A percentile compares a stretch with the other conserved stretches of the same genome.
These are phyloP conservation scores for Raffaelea ambrosiae DNA, from an alignment of 2,329 filamentous ascomycete genomes.

Conservation along the genomic window DNA sequence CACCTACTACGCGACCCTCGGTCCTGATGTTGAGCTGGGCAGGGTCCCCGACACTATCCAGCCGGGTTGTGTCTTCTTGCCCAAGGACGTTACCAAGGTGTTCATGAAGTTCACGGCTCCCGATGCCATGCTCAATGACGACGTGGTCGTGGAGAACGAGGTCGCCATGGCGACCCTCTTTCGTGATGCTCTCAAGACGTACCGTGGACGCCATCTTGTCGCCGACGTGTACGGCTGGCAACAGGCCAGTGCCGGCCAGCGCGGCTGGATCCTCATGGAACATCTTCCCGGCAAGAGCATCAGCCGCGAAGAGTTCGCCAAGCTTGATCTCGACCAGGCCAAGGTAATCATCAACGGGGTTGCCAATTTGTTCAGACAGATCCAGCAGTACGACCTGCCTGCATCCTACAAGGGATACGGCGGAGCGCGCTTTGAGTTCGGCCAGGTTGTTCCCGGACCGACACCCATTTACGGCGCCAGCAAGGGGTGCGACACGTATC, in stretches of 20 bases:
- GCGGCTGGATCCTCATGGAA: slow-evolving; percentile 20
- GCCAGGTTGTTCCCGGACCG: slow-evolving; percentile 20
- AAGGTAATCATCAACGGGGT: slow-evolving; percentile 21
- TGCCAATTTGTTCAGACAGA: slow-evolving; percentile 19
- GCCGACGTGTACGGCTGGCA: slow-evolving; percentile 21
- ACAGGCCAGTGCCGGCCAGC: slow-evolving; percentile 17
- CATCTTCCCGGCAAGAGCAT: slow-evolving; percentile 20
- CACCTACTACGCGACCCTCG: neutral
- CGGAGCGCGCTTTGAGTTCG: slow-evolving; percentile 22
- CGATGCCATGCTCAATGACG: slow-evolving; percentile 19
- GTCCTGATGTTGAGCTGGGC: neutral
- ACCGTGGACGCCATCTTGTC: slow-evolving; percentile 8
- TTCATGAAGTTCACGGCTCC: slow-evolving; percentile 24
- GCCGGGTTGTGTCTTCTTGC: slow-evolving; percentile 8
- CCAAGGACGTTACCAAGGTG: slow-evolving; percentile 17
- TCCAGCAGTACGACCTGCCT: slow-evolving; percentile 23
- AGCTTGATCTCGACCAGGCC: slow-evolving; percentile 17
- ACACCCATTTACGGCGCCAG: slow-evolving; percentile 22
- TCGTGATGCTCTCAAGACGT: slow-evolving; percentile 16
- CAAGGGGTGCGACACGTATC: slow-evolving; percentile 19
- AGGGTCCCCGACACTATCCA: neutral
- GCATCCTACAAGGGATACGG: slow-evolving; percentile 20
- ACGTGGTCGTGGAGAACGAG: slow-evolving; percentile 22
- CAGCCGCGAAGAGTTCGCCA: slow-evolving; percentile 13
- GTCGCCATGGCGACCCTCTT: slow-evolving; percentile 22